These are phyloP conservation scores for Trichoderma lentiforme DNA, from an alignment of 2,329 filamentous ascomycete genomes.

Conservation along the genomic window DNA sequence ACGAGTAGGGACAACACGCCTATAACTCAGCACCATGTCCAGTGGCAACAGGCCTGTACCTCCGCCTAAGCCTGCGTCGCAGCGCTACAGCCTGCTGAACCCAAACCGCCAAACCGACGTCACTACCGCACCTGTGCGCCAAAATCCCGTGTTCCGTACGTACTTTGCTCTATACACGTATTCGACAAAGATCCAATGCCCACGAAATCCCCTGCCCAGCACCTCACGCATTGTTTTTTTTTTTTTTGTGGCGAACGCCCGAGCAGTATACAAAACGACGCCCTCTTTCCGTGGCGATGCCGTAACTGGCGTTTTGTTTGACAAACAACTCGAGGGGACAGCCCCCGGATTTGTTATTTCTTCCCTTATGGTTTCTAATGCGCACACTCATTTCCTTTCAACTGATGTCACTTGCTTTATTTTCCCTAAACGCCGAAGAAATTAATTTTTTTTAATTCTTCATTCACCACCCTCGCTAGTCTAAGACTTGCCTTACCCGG, in stretches of 20 bases:
- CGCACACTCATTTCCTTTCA: background rate
- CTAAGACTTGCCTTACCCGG: constrained; percentile 1
- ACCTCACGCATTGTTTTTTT: background rate
- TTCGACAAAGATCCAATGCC: background rate
- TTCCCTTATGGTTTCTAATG: background rate
- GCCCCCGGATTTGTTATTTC: background rate
- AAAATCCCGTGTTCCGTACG: constrained; percentile 52
- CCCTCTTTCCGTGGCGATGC: constrained; percentile 13
- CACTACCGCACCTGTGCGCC: constrained; percentile 30
- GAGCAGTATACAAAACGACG: constrained; percentile 3
- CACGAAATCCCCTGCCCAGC: background rate
- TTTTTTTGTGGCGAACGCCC: constrained; percentile 5
- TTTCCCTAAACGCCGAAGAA: background rate
- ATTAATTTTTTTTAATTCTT: constrained; percentile 8
- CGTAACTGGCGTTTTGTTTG: background rate
- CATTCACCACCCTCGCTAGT: constrained; percentile 8
- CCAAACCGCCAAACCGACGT: background rate
- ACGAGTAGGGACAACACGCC: background rate
- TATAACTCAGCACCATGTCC: constrained; percentile 1
- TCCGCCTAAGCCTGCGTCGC: background rate
- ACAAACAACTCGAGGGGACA: background rate
- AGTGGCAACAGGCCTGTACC: background rate
- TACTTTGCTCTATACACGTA: constrained; percentile 17
- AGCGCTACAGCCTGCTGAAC: background rate
- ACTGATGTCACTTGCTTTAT: background rate